Percentiles rank a stretch among this genome's conserved stretches.
Conservation (phyloP, 2,329 filamentous ascomycete genomes). For the Chalara sp. region DNA sequence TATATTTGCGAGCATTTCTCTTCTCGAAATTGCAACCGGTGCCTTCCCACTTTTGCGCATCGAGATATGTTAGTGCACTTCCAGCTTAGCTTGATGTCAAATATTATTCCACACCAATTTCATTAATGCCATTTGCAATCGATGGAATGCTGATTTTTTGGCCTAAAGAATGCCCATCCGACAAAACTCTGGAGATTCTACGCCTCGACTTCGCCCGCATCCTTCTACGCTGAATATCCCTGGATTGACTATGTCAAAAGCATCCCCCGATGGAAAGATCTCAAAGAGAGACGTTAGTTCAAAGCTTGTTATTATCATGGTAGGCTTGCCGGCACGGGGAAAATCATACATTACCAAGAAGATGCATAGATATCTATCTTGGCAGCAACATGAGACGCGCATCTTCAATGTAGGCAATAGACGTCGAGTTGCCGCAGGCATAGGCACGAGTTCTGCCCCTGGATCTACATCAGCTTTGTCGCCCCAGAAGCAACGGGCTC, state of each 20-base stretch:
- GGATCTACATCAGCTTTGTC: constrained; percentile 11
- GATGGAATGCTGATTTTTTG: constrained; percentile 1
- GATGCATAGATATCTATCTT: constrained; percentile 87
- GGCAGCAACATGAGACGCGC: constrained; percentile 90
- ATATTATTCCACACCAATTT: neutral
- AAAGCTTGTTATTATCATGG: constrained; percentile 98
- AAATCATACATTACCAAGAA: constrained; percentile 99
- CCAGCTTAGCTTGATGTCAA: neutral
- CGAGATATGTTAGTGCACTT: too few relatives aligned
- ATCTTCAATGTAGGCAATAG: constrained; percentile 98
- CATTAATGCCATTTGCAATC: too few relatives aligned
- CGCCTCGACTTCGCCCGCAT: constrained; percentile 71
- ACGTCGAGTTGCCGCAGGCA: constrained; percentile 70
- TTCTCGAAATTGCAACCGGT: too few relatives aligned
- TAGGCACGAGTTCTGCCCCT: constrained; percentile 23
- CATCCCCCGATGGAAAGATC: constrained; percentile 92
- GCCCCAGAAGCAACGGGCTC: constrained; percentile 20
- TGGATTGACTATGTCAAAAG: constrained; percentile 88
- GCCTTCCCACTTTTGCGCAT: too few relatives aligned
- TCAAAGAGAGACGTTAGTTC: constrained; percentile 89
- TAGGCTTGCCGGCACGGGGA: constrained; percentile 86
- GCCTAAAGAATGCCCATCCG: constrained; percentile 53
- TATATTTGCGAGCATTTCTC: too few relatives aligned
- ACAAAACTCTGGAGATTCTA: constrained; percentile 69
- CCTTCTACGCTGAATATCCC: constrained; percentile 96